A percentile compares a stretch with the other conserved stretches of the same genome.
Evolutionary conservation across 2,329 filamentous ascomycete genomes (phyloP).

Genomic region (Penicillium sp.): DNA sequence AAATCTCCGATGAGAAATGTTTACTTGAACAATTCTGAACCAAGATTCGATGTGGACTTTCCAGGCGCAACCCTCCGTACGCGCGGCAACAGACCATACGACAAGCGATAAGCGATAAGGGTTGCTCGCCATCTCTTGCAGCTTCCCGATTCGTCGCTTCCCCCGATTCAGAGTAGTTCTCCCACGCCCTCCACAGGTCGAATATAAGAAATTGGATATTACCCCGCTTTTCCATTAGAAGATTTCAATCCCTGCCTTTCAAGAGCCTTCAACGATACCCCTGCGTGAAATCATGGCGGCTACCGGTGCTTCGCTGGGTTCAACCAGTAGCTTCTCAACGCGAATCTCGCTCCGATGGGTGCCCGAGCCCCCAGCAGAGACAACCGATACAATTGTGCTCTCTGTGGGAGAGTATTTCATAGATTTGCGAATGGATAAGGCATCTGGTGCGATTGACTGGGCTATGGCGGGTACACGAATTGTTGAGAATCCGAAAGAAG

Average conservation of each 20-base stretch:
- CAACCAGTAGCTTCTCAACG: conserved; percentile 20
- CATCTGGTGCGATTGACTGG: conserved; percentile 22
- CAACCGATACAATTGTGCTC: conserved; percentile 22
- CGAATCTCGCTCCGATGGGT: conserved; percentile 26
- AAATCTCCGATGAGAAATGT: too few relatives aligned
- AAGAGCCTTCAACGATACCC: background rate
- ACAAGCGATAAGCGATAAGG: background rate
- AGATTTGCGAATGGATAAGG: conserved; percentile 25
- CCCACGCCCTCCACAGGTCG: background rate
- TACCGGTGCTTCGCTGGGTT: conserved; percentile 19
- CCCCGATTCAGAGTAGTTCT: background rate
- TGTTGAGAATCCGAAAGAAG: conserved; percentile 19
- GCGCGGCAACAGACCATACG: background rate
- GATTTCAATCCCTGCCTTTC: background rate
- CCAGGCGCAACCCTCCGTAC: too few relatives aligned
- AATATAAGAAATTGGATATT: background rate
- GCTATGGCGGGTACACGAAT: conserved; percentile 25
- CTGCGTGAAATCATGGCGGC: conserved; percentile 11
- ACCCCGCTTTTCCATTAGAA: background rate
- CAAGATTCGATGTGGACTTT: too few relatives aligned
- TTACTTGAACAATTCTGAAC: too few relatives aligned
- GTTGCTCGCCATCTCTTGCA: conserved; percentile 9
- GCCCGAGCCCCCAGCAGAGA: conserved; percentile 21
- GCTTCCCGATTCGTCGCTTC: conserved; percentile 16
- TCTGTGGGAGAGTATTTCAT: conserved; percentile 23